Base-by-base conservation (phyloP, 1,139 yeast species). In the Protomyces inundatus region DNA sequence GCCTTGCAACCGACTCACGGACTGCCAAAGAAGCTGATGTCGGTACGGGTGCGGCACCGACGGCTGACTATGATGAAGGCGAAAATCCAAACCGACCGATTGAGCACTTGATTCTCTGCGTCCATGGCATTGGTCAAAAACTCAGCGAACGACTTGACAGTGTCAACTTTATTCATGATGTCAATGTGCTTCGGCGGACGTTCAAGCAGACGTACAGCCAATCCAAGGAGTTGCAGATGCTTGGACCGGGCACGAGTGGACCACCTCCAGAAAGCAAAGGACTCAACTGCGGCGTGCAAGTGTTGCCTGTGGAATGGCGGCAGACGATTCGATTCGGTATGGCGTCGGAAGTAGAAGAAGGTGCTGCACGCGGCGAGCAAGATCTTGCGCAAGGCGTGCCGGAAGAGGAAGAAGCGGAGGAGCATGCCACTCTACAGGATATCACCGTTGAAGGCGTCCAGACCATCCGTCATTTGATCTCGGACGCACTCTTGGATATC, bases 71-170 rank as follows among this genome's bases (percentile, higher is more conserved):
- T 3, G 53, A 52, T 14, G 58, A 50, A 16, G 55, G 48, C 14
- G 60, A 55, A 33, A 54, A 56, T 37, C 65, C 65, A 1, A 64
- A 57, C 50, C 76, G 96, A 66, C 79, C 83, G 37, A 80, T 90
- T 16, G 90, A 89, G 60, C 97, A 93, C 74, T 76, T 93, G 64
- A 82, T 91, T 1, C 77, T 93, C 14, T 91, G 96, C 69, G 82
- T 91, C 55, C 98, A 93, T 74, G 98, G 98, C 0, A 89, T 93
- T 67, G 98, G 98, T 1, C 98, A 93, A 73, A 84, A 87, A 52
- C 78, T 93, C 66, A 95, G 96, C 2, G 83, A 84, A 63, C 83
- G 84, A 69, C 85, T 87, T 70, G 90, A 90, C 67, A 84, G 88
- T 50, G 85, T 90, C 54, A 90, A 90, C 73, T 93, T 93, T 75